These are phyloP conservation scores for Penicillium macrosclerotiorum DNA, from an alignment of 495 filamentous ascomycete species.

Conservation along the genomic window DNA sequence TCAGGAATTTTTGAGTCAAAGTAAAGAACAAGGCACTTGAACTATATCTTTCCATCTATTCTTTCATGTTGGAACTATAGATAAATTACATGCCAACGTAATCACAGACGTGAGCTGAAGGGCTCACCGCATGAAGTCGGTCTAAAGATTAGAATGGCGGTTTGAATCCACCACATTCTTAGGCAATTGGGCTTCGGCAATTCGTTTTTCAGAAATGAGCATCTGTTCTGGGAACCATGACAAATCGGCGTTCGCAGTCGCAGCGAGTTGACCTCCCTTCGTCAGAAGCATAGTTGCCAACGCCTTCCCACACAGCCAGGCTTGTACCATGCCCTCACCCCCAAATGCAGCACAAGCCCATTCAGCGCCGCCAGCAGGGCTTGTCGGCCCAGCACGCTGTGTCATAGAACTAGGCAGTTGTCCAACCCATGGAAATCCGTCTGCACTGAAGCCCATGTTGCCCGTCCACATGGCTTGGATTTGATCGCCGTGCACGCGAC, in stretches of 20 bases:
- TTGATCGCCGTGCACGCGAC: conserved; percentile 32
- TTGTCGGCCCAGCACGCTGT: conserved; percentile 26
- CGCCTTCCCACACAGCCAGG: conserved; percentile 65
- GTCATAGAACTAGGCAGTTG: conserved; percentile 47
- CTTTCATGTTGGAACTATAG: too few relatives aligned
- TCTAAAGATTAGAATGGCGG: conserved; percentile 11
- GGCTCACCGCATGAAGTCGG: neutral
- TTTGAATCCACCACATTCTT: conserved; percentile 2
- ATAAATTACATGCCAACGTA: too few relatives aligned
- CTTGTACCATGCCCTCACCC: conserved; percentile 83
- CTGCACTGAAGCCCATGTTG: conserved; percentile 75
- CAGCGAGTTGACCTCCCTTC: conserved; percentile 19
- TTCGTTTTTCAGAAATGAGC: conserved; percentile 40
- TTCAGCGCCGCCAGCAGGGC: conserved; percentile 29
- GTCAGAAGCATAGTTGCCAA: conserved; percentile 60
- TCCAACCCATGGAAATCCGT: conserved; percentile 75
- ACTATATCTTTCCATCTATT: neutral
- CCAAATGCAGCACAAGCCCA: conserved; percentile 64
- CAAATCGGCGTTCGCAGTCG: conserved; percentile 24
- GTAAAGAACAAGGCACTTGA: too few relatives aligned
- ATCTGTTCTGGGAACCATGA: conserved; percentile 47
- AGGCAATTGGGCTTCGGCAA: conserved; percentile 25
- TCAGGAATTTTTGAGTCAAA: too few relatives aligned
- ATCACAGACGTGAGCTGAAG: too few relatives aligned
- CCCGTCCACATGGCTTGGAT: conserved; percentile 74